phyloP scores from a whole-genome alignment of 108 stramenopile species.

The Schizochytrium sp. region DNA sequence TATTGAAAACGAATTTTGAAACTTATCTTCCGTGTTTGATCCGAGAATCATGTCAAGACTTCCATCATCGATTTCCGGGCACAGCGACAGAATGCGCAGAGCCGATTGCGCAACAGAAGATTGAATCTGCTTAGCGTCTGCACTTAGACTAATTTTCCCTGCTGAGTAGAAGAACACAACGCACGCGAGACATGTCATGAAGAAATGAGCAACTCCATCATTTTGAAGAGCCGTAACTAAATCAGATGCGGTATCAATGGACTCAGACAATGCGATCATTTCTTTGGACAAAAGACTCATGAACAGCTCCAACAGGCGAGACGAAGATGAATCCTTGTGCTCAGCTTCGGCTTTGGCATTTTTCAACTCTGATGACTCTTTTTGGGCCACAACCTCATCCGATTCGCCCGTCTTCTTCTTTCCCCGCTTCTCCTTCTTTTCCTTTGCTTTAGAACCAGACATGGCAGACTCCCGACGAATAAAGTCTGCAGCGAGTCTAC shows the following conservation, averaged over 20 bases:
- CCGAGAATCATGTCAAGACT: neutral
- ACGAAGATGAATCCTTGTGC: too few species aligned
- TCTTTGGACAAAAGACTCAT: neutral
- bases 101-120: neutral
- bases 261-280: neutral
- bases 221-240: neutral
- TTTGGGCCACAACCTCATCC: too few species aligned
- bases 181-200: neutral
- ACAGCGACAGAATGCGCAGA: constrained; percentile 12
- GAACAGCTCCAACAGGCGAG: neutral
- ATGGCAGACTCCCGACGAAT: too few species aligned
- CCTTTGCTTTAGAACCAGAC: too few species aligned
- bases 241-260: neutral
- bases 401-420: too few species aligned
- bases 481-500: too few species aligned
- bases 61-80: neutral
- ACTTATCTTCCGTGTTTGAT: neutral
- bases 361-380: too few species aligned
- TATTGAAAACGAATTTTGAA: neutral
- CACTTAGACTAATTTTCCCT: neutral
- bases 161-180: neutral
- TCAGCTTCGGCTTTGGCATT: too few species aligned
- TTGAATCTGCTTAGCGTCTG: neutral
- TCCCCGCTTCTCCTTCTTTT: too few species aligned
- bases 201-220: neutral